Base-by-base conservation (phyloP, 805 yeast genomes). In the Metschnikowia lunata region DNA sequence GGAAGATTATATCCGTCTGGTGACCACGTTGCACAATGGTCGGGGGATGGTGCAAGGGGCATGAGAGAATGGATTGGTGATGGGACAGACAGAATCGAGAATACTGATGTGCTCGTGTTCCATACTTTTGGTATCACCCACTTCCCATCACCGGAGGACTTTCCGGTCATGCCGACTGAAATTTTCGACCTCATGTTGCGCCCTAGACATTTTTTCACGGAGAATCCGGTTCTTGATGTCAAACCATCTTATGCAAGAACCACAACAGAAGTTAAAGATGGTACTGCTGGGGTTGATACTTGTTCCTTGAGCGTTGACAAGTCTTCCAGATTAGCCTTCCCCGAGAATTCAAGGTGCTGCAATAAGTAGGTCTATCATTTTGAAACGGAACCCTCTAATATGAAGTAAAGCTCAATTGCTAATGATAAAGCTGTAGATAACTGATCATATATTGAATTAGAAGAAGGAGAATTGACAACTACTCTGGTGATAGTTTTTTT, bases 161-260 rank as follows among this genome's bases (percentile, higher is more conserved):
- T 85, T 83, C 93, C 93, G 45, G 78, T 85, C 51, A 85, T 85
- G 93, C 93, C 93, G 38, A 84, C 88, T 39, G 95, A 85, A 68
- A 85, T 88, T 58, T 82, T 85, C 57, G 79, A 83, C 47, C 71
- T 85, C 54, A 70, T 82, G 69, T 71, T 85, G 61, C 78, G 90
- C 65, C 93, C 93, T 55, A 75, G 91, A 62, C 80, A 85, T 66
- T 81, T 85, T 71, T 85, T 85, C 75, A 67, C 74, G 37, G 86
- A 82, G 62, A 85, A 85, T 64, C 93, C 95, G 29, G 84, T 79
- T 41, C 72, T 85, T 54, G 93, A 85, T 57, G 78, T 86, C 48
- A 78, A 75, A 55, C 90, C 91, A 45, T 79, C 86, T 12, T 67
- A 61, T 48, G 65, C 71, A 40, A 66, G 54, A 52, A 69, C 75